Conservation (phyloP, 805 yeast genomes). For the Komagataella pseudopastoris region DNA sequence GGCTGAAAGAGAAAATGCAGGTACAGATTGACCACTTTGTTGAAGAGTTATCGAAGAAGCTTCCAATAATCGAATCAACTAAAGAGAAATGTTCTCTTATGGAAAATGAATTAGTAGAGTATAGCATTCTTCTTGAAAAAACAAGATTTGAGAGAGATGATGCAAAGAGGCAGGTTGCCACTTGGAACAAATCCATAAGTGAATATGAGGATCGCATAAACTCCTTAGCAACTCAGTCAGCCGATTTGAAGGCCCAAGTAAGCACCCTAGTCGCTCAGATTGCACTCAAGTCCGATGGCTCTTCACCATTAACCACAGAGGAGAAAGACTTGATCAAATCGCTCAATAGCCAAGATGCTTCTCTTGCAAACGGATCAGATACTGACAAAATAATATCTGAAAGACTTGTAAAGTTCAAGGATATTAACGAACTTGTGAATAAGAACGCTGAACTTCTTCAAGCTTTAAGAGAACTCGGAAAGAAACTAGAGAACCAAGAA, state of each 20-base stretch:
- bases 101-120: slow-evolving; percentile 40
- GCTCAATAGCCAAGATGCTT: slow-evolving; percentile 22
- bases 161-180: slow-evolving; percentile 12
- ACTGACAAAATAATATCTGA: slow-evolving; percentile 62
- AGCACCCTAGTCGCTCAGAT: slow-evolving; percentile 59
- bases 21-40: slow-evolving; percentile 59
- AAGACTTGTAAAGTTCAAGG: slow-evolving; percentile 57
- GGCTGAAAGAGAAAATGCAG: slow-evolving; percentile 59
- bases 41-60: slow-evolving; percentile 61
- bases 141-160: slow-evolving; percentile 32
- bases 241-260: slow-evolving; percentile 76
- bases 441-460: slow-evolving; percentile 63
- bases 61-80: slow-evolving; percentile 63
- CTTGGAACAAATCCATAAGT: slow-evolving; percentile 15
- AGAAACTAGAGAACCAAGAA: slow-evolving; percentile 56
- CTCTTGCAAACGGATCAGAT: slow-evolving; percentile 26
- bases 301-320: slow-evolving; percentile 44
- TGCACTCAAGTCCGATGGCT: slow-evolving; percentile 38
- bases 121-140: slow-evolving; percentile 42
- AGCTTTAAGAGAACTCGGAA: slow-evolving; percentile 60
- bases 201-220: slow-evolving; percentile 34
- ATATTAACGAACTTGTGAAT: slow-evolving; percentile 52
- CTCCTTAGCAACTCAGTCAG: slow-evolving; percentile 39
- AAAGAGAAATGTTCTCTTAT: slow-evolving; percentile 42
- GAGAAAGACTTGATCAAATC: slow-evolving; percentile 55